Conservation (phyloP, 2,329 filamentous ascomycete genomes). For the Achaetomium macrosporum region DNA sequence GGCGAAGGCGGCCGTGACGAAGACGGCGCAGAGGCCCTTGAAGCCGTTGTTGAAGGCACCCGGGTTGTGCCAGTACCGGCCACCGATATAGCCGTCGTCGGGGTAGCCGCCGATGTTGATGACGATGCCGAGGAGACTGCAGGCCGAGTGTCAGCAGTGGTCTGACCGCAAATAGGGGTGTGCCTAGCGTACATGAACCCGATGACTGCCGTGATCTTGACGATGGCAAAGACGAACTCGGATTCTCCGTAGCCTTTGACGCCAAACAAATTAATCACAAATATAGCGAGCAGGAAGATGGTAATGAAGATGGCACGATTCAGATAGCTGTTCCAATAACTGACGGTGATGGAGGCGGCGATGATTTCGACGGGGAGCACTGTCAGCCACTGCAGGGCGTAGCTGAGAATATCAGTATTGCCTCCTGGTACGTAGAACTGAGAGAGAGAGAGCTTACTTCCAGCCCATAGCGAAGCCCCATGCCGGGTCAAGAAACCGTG, state of each 20-base stretch:
- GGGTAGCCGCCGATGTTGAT: constrained; percentile 77
- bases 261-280: constrained; percentile 80
- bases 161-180: background rate
- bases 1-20: constrained; percentile 70
- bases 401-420: constrained; percentile 42
- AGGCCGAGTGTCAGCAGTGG: constrained; percentile 18
- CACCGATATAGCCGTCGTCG: constrained; percentile 71
- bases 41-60: constrained; percentile 83
- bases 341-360: constrained; percentile 75
- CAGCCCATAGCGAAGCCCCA: constrained; percentile 96
- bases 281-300: constrained; percentile 70
- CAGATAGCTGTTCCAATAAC: constrained; percentile 66
- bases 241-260: constrained; percentile 86
- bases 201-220: constrained; percentile 82
- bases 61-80: constrained; percentile 67
- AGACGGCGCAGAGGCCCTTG: constrained; percentile 73
- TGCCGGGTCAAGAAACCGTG: constrained; percentile 84
- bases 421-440: background rate
- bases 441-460: constrained; percentile 57
- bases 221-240: constrained; percentile 78
- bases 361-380: constrained; percentile 82
- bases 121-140: constrained; percentile 74
- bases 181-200: constrained; percentile 67
- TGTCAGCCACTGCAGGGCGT: constrained; percentile 82
- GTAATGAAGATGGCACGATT: constrained; percentile 73